phyloP scores from a whole-genome alignment of 352 stramenopile species.

The Pythium chondricola region DNA sequence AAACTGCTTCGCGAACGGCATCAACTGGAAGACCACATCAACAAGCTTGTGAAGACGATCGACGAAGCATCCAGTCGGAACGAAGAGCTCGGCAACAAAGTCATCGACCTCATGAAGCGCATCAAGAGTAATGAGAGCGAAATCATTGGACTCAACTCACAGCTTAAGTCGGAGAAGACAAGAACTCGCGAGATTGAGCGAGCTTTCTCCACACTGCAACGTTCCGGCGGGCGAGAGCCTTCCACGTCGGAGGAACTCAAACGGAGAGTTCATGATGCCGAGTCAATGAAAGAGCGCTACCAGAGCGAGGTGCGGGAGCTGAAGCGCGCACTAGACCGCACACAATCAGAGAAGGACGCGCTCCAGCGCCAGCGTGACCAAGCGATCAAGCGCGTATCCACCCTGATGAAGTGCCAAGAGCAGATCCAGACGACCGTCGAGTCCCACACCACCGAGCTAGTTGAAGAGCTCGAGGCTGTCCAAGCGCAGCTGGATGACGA shows the following conservation, averaged over 20 bases:
- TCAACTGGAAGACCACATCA: conserved; percentile 45
- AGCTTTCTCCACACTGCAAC: conserved; percentile 12
- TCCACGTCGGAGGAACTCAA: conserved; percentile 29
- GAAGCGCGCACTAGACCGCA: conserved; percentile 27
- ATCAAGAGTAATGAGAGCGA: conserved; percentile 57
- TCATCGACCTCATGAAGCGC: conserved; percentile 46
- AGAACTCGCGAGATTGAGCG: conserved; percentile 34
- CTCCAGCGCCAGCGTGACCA: conserved; percentile 50
- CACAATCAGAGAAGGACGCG: conserved; percentile 36
- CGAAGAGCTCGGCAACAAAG: conserved; percentile 50
- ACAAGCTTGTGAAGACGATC: conserved; percentile 44
- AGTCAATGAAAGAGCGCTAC: conserved; percentile 47
- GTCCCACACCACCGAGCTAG: conserved; percentile 49
- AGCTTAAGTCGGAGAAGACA: conserved; percentile 62
- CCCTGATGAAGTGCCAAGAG: conserved; percentile 54
- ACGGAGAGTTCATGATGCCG: conserved; percentile 30
- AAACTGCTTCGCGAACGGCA: conserved; percentile 55
- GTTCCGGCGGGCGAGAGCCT: conserved; percentile 9
- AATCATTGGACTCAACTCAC: conserved; percentile 44
- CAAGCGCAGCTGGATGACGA: conserved; percentile 64
- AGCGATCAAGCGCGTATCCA: conserved; percentile 43
- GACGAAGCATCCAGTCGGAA: conserved; percentile 47
- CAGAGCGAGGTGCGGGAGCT: conserved; percentile 46
- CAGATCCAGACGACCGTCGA: conserved; percentile 61
- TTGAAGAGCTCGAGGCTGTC: conserved; percentile 63